Evolutionary conservation across 768 basidiomycete species (phyloP).

Genomic region (Pisolithus albus): DNA sequence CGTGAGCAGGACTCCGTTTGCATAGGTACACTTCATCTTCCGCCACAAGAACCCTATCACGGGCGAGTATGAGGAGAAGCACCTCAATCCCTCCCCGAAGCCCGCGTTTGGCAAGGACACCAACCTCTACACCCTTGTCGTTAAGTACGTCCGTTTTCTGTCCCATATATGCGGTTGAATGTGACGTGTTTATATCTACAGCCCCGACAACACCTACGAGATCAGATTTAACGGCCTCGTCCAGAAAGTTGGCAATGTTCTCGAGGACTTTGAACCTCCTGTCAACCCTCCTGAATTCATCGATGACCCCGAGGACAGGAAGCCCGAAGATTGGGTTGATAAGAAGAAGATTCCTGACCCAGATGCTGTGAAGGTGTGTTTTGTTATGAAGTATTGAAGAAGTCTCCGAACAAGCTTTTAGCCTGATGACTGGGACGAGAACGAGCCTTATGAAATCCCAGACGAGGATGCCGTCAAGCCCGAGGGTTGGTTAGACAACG

Average conservation of each 20-base stretch:
- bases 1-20: background rate
- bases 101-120: slow-evolving; percentile 87
- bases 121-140: slow-evolving; percentile 89
- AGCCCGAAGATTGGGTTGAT: slow-evolving; percentile 94
- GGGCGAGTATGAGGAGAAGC: slow-evolving; percentile 95
- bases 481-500: slow-evolving; percentile 93
- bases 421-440: slow-evolving; percentile 98
- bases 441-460: slow-evolving; percentile 83
- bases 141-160: slow-evolving; percentile 56
- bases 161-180: background rate
- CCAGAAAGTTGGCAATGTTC: slow-evolving; percentile 71
- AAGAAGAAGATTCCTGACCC: slow-evolving; percentile 78
- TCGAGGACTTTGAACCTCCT: slow-evolving; percentile 89
- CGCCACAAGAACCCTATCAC: slow-evolving; percentile 91
- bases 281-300: slow-evolving; percentile 94
- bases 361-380: slow-evolving; percentile 67
- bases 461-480: slow-evolving; percentile 88
- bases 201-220: slow-evolving; percentile 92
- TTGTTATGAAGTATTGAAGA: background rate
- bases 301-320: slow-evolving; percentile 84
- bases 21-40: slow-evolving; percentile 97
- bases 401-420: slow-evolving; percentile 15
- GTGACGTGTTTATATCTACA: slow-evolving; percentile 19
- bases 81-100: slow-evolving; percentile 72
- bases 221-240: slow-evolving; percentile 85